These are phyloP conservation scores for Tilletia setariae DNA, from an alignment of 1,284 basidiomycete species.

Conservation along the genomic window DNA sequence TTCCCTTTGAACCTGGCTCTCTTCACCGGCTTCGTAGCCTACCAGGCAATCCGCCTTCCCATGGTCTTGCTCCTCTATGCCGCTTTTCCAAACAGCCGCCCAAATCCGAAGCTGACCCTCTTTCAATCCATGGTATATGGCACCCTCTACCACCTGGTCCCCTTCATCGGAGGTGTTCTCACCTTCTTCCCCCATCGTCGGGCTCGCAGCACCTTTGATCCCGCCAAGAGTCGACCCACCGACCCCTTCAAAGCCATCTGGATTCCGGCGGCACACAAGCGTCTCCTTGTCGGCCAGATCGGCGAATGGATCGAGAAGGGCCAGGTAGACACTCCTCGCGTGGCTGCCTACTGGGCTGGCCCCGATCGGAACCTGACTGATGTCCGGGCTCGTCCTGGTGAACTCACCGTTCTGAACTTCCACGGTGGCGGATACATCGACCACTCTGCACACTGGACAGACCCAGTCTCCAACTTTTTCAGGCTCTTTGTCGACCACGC, in stretches of 20 bases:
- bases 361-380: not conserved
- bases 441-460: not conserved
- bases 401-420: not conserved
- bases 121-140: too few species aligned
- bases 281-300: not conserved
- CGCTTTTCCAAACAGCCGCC: too few species aligned
- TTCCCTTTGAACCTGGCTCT: too few species aligned
- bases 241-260: not conserved
- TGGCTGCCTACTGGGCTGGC: not conserved
- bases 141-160: too few species aligned
- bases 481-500: not conserved
- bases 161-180: too few species aligned
- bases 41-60: too few species aligned
- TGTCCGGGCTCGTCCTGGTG: not conserved
- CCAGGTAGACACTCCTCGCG: not conserved
- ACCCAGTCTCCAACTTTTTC: not conserved
- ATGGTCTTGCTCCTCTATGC: too few species aligned
- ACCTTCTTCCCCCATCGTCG: not conserved
- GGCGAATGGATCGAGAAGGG: not conserved
- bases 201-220: not conserved
- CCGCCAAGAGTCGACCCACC: not conserved
- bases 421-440: not conserved
- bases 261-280: not conserved
- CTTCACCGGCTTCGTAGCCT: too few species aligned
- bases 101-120: too few species aligned